Evolutionary conservation across 208 protist species (phyloP).

Genomic region (Tetramitus jugosus): DNA sequence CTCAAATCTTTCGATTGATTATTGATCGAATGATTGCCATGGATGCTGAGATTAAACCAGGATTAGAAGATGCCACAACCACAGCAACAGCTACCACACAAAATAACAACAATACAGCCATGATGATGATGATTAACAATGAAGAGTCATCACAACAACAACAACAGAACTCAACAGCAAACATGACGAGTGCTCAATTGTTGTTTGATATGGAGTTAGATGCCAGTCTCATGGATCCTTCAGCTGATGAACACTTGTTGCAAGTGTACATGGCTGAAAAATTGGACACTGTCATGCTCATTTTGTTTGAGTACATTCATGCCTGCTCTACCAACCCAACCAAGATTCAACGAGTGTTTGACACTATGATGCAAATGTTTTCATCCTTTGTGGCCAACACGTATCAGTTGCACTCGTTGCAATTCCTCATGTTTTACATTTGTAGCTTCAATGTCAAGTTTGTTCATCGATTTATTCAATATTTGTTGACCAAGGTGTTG

Average conservation of each 20-base stretch:
- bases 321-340: not conserved
- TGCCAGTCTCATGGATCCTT: not conserved
- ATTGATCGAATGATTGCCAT: not conserved
- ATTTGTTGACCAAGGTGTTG: not conserved
- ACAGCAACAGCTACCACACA: not conserved
- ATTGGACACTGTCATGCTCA: not conserved
- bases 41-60: not conserved
- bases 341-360: not conserved
- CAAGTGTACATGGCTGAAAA: not conserved
- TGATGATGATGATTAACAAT: not conserved
- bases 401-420: slow-evolving; percentile 7
- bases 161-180: not conserved
- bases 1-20: not conserved
- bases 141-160: not conserved
- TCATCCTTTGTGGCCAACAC: not conserved
- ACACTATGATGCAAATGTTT: not conserved
- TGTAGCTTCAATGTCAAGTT: slow-evolving; percentile 1
- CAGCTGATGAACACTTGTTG: not conserved
- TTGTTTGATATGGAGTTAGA: not conserved
- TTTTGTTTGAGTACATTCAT: slow-evolving; percentile 5
- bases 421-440: slow-evolving; percentile 17
- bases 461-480: not conserved
- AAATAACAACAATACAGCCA: not conserved
- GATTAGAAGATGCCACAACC: not conserved
- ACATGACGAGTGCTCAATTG: too few species aligned